phyloP scores from a whole-genome alignment of 1,284 basidiomycete genomes.

The Mycena citricolor region DNA sequence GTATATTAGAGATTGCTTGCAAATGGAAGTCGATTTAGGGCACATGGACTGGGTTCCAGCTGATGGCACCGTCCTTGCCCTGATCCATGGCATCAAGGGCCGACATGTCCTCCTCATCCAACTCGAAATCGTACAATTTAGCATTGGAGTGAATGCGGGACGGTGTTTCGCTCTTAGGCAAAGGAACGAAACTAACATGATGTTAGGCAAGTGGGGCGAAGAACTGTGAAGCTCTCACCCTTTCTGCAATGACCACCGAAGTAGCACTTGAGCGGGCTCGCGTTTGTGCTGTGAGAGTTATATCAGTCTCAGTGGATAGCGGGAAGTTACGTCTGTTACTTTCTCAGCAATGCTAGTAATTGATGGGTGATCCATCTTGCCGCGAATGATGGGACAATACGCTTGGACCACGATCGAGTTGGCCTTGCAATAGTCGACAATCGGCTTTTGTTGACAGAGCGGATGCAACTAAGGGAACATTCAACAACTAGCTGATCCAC shows the following conservation, averaged over 20 bases:
- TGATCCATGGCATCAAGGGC: slow-evolving; percentile 61
- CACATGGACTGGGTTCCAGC: slow-evolving; percentile 71
- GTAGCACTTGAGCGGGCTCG: slow-evolving; percentile 71
- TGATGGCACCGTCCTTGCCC: slow-evolving; percentile 61
- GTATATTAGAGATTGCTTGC: too few relatives aligned
- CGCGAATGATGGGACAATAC: slow-evolving; percentile 73
- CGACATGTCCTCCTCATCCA: slow-evolving; percentile 61
- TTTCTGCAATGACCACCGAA: slow-evolving; percentile 84
- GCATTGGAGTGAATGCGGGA: slow-evolving; percentile 69
- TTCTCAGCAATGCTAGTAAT: slow-evolving; percentile 57
- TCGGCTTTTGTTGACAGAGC: slow-evolving; percentile 77
- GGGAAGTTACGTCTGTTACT: too few relatives aligned
- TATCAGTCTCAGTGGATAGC: not conserved
- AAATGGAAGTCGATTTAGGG: slow-evolving; percentile 8
- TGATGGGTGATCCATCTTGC: slow-evolving; percentile 54
- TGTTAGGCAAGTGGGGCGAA: too few relatives aligned
- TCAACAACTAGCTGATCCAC: too few relatives aligned
- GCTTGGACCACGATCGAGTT: slow-evolving; percentile 76
- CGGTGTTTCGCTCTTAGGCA: slow-evolving; percentile 76
- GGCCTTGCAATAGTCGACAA: slow-evolving; percentile 73
- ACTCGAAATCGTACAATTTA: slow-evolving; percentile 69
- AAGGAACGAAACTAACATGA: slow-evolving; percentile 66
- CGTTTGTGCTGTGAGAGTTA: slow-evolving; percentile 45
- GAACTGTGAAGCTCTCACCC: too few relatives aligned
- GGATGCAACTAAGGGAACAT: slow-evolving; percentile 72